Evolutionary conservation across 2,329 filamentous ascomycete genomes (phyloP).

Genomic region (Botrytis pseudocinerea): DNA sequence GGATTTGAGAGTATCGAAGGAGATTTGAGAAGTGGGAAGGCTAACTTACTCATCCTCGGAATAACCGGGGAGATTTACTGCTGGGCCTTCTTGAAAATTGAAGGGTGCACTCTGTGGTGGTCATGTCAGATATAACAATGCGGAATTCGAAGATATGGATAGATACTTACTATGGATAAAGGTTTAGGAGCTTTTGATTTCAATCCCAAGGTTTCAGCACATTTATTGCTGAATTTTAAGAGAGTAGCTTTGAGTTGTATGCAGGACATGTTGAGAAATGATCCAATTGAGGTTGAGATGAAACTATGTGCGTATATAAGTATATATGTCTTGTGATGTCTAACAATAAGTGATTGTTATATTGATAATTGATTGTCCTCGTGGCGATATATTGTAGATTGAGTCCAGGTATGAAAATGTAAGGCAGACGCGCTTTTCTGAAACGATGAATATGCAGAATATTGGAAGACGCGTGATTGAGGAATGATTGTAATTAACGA

Average conservation of each 20-base stretch:
- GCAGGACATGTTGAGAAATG: slow-evolving; percentile 26
- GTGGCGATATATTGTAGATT: slow-evolving; percentile 5
- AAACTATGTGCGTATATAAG: slow-evolving; percentile 17
- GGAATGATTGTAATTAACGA: slow-evolving; percentile 22
- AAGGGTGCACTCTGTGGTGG: slow-evolving; percentile 57
- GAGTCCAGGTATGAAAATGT: not conserved
- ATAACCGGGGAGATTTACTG: slow-evolving; percentile 55
- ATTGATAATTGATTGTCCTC: not conserved
- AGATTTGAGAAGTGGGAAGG: slow-evolving; percentile 7
- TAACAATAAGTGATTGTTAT: not conserved
- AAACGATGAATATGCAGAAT: slow-evolving; percentile 15
- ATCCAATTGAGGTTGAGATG: not conserved
- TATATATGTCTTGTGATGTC: slow-evolving; percentile 10
- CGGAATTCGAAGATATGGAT: not conserved
- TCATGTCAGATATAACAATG: slow-evolving; percentile 32
- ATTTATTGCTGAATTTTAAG: slow-evolving; percentile 27
- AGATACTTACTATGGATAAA: slow-evolving; percentile 28
- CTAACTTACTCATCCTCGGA: slow-evolving; percentile 58
- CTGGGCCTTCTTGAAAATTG: slow-evolving; percentile 55
- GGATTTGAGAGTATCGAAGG: not conserved
- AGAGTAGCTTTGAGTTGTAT: slow-evolving; percentile 24
- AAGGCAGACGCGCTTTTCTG: slow-evolving; percentile 21
- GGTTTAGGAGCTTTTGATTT: slow-evolving; percentile 28
- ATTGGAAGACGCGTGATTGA: slow-evolving; percentile 28
- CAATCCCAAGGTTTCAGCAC: slow-evolving; percentile 27